Conservation (phyloP, 768 basidiomycete genomes). For the Sarcodon sp. region DNA sequence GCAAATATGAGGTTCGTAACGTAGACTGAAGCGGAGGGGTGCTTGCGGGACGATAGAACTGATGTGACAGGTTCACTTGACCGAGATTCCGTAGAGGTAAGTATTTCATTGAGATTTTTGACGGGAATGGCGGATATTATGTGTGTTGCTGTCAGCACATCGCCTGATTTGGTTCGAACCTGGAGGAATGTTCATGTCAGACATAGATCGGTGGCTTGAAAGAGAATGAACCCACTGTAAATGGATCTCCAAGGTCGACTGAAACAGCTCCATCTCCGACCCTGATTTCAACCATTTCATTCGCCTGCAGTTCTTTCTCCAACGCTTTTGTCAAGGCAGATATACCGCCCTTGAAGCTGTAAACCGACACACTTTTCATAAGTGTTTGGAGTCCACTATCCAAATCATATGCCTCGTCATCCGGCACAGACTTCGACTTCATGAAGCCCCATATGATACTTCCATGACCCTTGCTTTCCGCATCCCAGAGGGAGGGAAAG, state of each 20-base stretch:
- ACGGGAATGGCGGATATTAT: constrained; percentile 63
- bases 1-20: constrained; percentile 85
- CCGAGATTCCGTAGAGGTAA: constrained; percentile 19
- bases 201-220: constrained; percentile 27
- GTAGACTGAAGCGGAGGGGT: constrained; percentile 62
- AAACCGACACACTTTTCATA: constrained; percentile 60
- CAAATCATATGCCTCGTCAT: constrained; percentile 26
- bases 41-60: constrained; percentile 58
- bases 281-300: constrained; percentile 47
- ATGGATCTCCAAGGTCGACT: constrained; percentile 11
- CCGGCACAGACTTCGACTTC: constrained; percentile 8
- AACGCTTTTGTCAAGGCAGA: constrained; percentile 50
- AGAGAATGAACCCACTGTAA: not conserved
- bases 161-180: constrained; percentile 20
- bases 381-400: constrained; percentile 28
- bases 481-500: constrained; percentile 62
- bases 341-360: constrained; percentile 72
- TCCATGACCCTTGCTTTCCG: constrained; percentile 55
- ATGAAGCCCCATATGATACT: constrained; percentile 55
- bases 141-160: constrained; percentile 36
- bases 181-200: constrained; percentile 10
- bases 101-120: constrained; percentile 14
- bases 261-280: constrained; percentile 25
- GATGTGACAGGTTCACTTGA: constrained; percentile 3
- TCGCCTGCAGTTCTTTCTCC: constrained; percentile 26